Conservation (phyloP, 768 basidiomycete species). For the Guyanaporus albipodus region DNA sequence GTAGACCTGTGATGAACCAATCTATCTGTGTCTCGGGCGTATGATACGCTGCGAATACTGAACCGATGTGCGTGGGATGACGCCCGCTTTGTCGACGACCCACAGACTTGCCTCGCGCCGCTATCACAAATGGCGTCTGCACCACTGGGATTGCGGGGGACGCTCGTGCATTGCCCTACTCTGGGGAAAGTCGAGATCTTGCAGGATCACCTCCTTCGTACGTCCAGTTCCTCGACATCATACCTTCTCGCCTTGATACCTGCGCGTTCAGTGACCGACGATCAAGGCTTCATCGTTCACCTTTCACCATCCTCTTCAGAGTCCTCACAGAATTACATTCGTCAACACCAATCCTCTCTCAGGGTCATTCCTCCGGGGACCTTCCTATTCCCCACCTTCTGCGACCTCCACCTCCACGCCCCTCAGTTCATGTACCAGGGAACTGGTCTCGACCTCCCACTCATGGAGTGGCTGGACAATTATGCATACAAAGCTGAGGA, state of each 20-base stretch:
- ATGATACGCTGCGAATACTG: too few species aligned
- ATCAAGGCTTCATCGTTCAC: constrained; percentile 48
- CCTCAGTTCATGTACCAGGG: constrained; percentile 89
- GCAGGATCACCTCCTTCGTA: constrained; percentile 53
- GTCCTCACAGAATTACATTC: constrained; percentile 34
- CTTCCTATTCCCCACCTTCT: constrained; percentile 77
- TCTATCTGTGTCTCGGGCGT: too few species aligned
- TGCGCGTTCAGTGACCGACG: constrained; percentile 28
- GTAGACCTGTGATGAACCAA: constrained; percentile 10
- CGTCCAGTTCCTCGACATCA: neutral
- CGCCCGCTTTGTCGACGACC: neutral
- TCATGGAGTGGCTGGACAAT: constrained; percentile 79
- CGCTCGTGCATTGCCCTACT: constrained; percentile 53
- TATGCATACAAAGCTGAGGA: constrained; percentile 86
- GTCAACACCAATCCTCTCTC: constrained; percentile 10
- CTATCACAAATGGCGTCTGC: constrained; percentile 9
- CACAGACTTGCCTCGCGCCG: neutral
- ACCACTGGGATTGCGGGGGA: constrained; percentile 38
- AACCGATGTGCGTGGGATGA: too few species aligned
- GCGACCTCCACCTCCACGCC: constrained; percentile 82
- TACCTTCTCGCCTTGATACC: constrained; percentile 2
- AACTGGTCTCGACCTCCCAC: constrained; percentile 76
- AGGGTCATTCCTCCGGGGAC: constrained; percentile 45
- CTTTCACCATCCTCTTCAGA: constrained; percentile 38
- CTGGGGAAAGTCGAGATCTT: constrained; percentile 54